Evolutionary conservation across 1,284 basidiomycete genomes (phyloP).

Genomic region (Phellopilus nigrolimitatus): DNA sequence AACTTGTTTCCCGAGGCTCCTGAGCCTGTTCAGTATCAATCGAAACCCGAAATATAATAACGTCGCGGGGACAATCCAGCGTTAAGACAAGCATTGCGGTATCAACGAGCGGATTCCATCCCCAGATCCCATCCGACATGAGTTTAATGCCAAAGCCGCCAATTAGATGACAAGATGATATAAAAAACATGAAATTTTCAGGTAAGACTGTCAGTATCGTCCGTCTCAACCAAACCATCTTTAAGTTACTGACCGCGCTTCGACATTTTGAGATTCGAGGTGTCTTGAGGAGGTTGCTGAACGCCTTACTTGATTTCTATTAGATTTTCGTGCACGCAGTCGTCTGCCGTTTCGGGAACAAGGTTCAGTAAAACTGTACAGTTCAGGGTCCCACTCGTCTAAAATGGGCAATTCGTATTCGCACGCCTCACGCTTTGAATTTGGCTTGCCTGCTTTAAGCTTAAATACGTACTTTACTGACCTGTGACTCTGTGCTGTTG

Average conservation of each 20-base stretch:
- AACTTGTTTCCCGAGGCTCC: slow-evolving; percentile 87
- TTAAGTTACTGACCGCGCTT: slow-evolving; percentile 17
- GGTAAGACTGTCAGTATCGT: too few species aligned
- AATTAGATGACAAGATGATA: neutral
- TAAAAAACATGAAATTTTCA: neutral
- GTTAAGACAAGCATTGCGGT: too few species aligned
- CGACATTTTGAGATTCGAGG: slow-evolving; percentile 17
- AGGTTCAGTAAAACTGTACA: neutral
- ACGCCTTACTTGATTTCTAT: neutral
- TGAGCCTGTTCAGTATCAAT: slow-evolving; percentile 10
- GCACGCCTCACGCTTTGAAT: too few species aligned
- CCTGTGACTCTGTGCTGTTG: too few species aligned
- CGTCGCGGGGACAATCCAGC: too few species aligned
- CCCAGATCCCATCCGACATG: neutral
- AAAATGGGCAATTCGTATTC: neutral
- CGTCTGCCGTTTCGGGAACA: neutral
- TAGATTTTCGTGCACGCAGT: neutral
- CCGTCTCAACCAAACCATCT: too few species aligned
- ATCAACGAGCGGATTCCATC: too few species aligned
- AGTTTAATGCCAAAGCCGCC: neutral
- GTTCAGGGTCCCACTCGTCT: neutral
- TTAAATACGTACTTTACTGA: too few species aligned
- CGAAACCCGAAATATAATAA: too few species aligned
- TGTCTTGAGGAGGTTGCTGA: neutral
- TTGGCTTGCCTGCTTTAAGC: too few species aligned